Evolutionary conservation across 1,284 basidiomycete genomes (phyloP), one percentile per base, ranked within the genome.

Genomic region (Marasmius tenuissimus): DNA sequence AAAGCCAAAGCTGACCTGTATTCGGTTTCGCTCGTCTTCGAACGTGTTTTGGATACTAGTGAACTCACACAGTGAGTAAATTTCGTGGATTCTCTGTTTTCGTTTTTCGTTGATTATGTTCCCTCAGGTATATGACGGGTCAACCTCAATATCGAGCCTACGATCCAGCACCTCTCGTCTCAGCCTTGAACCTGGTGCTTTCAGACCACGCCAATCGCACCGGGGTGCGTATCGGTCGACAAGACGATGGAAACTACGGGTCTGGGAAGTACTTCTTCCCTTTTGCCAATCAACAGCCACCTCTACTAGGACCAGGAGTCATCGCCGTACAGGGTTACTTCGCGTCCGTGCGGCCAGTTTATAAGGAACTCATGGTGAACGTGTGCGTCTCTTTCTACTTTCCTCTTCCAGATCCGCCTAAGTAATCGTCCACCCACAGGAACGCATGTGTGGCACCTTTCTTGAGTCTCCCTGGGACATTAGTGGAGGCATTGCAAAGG

Each of bases 331-430:
- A 54, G 9, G 52, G 50, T 7, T 52, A 27, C n/a, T 52, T 33
- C n/a, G 18, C n/a, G 22, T 52, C 50, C n/a, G 33, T 27, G 7
- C 50, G 50, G 18, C 50, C 50, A 3, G 50, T 52, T 34, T 35
- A 52, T 35, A 52, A 52, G 34, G 50, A 52, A n/a, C 33, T 52
- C 11, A 52, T 52, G 50, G 50, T 34, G 68, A 81, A 82, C 58
- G 79, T 81, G 67, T 68, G 33, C 51, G 64, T 58, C 9, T 11
- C 14, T 47, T 37, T 18, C n/a, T 50, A 45, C 4, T 27, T 5
- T 45, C 42, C 50, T 45, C 18, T 42, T 33, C n/a, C 40, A 42
- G 34, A 16, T 16, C 34, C 1, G 3, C 34, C 22, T 33, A 8
- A 16, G 14, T 35, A 9, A 52, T 3, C 3, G 27, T 27, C 27